A percentile compares a stretch with the other conserved stretches of the same genome.
Evolutionary conservation across 306 rosid genomes (phyloP).

Genomic region (Glycine soja): DNA sequence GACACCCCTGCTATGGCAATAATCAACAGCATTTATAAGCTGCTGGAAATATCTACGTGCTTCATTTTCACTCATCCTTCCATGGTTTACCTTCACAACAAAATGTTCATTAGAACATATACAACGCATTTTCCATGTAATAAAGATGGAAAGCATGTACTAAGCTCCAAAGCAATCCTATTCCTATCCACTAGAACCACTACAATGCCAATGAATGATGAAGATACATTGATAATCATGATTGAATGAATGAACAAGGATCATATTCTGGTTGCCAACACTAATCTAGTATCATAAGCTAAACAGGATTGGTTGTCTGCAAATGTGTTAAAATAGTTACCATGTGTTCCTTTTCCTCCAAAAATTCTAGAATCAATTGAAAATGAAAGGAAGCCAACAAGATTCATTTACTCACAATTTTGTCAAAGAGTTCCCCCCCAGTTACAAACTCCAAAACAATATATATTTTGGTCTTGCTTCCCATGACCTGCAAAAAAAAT

Average conservation of each 20-base stretch:
- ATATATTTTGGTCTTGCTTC: slow-evolving; percentile 92
- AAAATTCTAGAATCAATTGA: slow-evolving; percentile 24
- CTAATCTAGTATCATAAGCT: slow-evolving; percentile 6
- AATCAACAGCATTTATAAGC: slow-evolving; percentile 95
- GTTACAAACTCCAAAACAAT: slow-evolving; percentile 93
- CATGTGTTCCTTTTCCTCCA: not conserved
- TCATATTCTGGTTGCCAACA: slow-evolving; percentile 2
- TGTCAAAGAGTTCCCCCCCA: slow-evolving; percentile 98
- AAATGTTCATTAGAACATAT: slow-evolving; percentile 35
- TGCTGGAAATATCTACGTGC: slow-evolving; percentile 97
- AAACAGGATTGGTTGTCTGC: slow-evolving; percentile 11
- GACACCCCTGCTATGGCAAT: slow-evolving; percentile 99
- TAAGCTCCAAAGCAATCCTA: slow-evolving; percentile 34
- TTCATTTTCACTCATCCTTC: slow-evolving; percentile 90
- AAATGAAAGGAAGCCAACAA: slow-evolving; percentile 7
- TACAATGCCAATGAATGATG: not conserved
- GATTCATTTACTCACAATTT: slow-evolving; percentile 77
- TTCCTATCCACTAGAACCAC: not conserved
- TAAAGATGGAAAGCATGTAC: slow-evolving; percentile 18
- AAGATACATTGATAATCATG: not conserved
- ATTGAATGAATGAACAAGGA: slow-evolving; percentile 22
- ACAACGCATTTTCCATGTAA: slow-evolving; percentile 7
- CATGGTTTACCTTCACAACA: slow-evolving; percentile 82
- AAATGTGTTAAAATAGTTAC: not conserved
- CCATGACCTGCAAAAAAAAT: slow-evolving; percentile 79